Percentiles rank a stretch among this genome's conserved stretches.
Evolutionary conservation across 352 stramenopile genomes (phyloP).

Genomic region (Blastocystis hominis): DNA sequence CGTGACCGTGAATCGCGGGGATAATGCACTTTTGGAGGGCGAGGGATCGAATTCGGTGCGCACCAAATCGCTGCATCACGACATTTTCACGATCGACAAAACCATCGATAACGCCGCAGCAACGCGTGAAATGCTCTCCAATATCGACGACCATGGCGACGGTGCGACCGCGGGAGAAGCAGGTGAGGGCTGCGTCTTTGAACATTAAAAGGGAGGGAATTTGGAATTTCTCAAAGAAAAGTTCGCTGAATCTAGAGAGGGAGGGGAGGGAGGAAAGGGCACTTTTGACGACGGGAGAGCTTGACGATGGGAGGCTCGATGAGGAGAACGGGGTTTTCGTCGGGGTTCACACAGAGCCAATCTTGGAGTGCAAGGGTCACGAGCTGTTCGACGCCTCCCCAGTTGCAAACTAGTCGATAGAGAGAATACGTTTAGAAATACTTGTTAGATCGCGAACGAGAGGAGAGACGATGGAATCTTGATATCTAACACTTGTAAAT

Average conservation of each 20-base stretch:
- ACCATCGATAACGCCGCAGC: slow-evolving; percentile 75
- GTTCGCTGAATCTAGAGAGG: slow-evolving; percentile 73
- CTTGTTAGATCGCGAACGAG: slow-evolving; percentile 20
- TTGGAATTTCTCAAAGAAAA: slow-evolving; percentile 79
- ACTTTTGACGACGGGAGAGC: slow-evolving; percentile 62
- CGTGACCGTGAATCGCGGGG: not conserved
- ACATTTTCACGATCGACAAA: slow-evolving; percentile 67
- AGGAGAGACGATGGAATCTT: not conserved
- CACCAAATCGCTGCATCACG: slow-evolving; percentile 16
- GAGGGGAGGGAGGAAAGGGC: slow-evolving; percentile 57
- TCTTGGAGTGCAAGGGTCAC: slow-evolving; percentile 70
- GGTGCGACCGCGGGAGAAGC: slow-evolving; percentile 74
- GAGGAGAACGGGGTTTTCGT: slow-evolving; percentile 71
- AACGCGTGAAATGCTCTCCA: slow-evolving; percentile 70
- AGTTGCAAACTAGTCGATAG: slow-evolving; percentile 59
- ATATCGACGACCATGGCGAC: slow-evolving; percentile 73
- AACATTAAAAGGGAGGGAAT: slow-evolving; percentile 77
- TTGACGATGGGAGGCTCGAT: slow-evolving; percentile 68
- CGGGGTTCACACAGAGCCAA: slow-evolving; percentile 68
- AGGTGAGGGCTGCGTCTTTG: slow-evolving; percentile 74
- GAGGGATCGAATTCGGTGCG: not conserved
- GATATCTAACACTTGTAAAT: not conserved
- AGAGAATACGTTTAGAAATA: not conserved
- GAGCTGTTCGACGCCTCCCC: slow-evolving; percentile 74
- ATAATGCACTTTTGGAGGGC: not conserved